phyloP scores from a whole-genome alignment of 768 basidiomycete genomes.

The Tricholoma sp. region DNA sequence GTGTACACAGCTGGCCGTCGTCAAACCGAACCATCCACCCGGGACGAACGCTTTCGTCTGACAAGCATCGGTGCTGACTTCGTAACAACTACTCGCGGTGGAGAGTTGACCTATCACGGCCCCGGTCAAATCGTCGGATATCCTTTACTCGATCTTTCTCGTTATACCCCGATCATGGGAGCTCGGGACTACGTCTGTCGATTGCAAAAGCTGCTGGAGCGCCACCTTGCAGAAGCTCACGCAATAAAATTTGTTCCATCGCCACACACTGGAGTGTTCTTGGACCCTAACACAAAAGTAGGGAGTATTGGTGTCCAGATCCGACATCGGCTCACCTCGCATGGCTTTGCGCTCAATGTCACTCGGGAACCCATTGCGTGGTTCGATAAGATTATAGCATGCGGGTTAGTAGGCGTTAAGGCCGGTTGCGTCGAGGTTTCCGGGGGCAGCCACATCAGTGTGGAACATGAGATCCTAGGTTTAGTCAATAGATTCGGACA shows the following conservation, averaged over 20 bases:
- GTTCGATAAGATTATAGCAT: slow-evolving; percentile 89
- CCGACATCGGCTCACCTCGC: slow-evolving; percentile 88
- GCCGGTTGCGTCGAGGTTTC: slow-evolving; percentile 63
- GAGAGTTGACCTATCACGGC: slow-evolving; percentile 95
- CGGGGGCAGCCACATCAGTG: slow-evolving; percentile 29
- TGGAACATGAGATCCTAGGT: slow-evolving; percentile 48
- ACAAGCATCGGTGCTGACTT: slow-evolving; percentile 83
- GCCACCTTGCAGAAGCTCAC: slow-evolving; percentile 56
- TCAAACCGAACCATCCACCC: slow-evolving; percentile 58
- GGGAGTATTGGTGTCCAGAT: slow-evolving; percentile 97
- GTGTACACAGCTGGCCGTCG: slow-evolving; percentile 95
- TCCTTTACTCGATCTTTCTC: slow-evolving; percentile 85
- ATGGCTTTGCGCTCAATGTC: slow-evolving; percentile 93
- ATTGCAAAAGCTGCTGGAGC: slow-evolving; percentile 67
- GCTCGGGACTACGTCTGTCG: slow-evolving; percentile 82
- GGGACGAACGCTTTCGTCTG: slow-evolving; percentile 59
- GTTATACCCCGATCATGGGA: slow-evolving; percentile 63
- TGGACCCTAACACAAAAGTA: slow-evolving; percentile 76
- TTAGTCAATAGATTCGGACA: slow-evolving; percentile 44
- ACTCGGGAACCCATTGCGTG: slow-evolving; percentile 74
- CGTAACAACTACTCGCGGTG: slow-evolving; percentile 75
- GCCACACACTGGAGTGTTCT: slow-evolving; percentile 88
- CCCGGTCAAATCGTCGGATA: slow-evolving; percentile 98
- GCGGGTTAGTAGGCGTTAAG: slow-evolving; percentile 79
- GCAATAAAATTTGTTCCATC: slow-evolving; percentile 52